These are phyloP conservation scores for Thelephora ganbajun DNA, from an alignment of 768 basidiomycete species.

Conservation along the genomic window DNA sequence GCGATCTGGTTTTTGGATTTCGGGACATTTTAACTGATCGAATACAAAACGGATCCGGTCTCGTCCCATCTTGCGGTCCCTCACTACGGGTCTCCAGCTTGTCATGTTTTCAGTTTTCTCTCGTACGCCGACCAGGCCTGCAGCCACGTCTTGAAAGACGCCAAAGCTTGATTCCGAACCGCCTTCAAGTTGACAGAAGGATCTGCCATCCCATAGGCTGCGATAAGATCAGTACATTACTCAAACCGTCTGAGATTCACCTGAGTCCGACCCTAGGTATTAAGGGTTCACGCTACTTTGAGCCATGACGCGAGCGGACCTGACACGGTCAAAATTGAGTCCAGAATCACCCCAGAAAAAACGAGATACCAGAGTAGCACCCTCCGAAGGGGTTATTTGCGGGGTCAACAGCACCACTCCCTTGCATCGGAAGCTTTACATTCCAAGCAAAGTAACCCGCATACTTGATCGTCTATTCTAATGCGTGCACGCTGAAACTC, in stretches of 20 bases:
- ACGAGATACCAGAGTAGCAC: constrained; percentile 21
- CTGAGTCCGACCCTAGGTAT: constrained; percentile 11
- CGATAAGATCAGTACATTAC: constrained; percentile 48
- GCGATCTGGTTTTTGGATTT: no score
- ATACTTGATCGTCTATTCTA: constrained; percentile 67
- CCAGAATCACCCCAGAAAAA: no score
- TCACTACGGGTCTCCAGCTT: no score
- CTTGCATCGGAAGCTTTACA: constrained; percentile 52
- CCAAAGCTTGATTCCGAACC: constrained; percentile 40
- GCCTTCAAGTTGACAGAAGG: constrained; percentile 32
- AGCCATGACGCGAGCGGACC: constrained; percentile 55
- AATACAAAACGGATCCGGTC: no score
- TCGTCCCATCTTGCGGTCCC: no score
- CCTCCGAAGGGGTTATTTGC: constrained; percentile 31
- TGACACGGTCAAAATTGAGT: constrained; percentile 14
- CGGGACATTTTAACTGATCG: no score
- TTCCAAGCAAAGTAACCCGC: constrained; percentile 56
- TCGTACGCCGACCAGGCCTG: constrained; percentile 15
- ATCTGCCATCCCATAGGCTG: constrained; percentile 28
- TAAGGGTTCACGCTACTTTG: constrained; percentile 27
- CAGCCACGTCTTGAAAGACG: constrained; percentile 46
- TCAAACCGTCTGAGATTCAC: constrained; percentile 67
- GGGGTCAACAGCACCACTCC: constrained; percentile 47
- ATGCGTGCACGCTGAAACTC: constrained; percentile 46
- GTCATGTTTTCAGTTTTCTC: neutral